Conservation (phyloP, 2,329 filamentous ascomycete species). For the Neonectria sp. region DNA sequence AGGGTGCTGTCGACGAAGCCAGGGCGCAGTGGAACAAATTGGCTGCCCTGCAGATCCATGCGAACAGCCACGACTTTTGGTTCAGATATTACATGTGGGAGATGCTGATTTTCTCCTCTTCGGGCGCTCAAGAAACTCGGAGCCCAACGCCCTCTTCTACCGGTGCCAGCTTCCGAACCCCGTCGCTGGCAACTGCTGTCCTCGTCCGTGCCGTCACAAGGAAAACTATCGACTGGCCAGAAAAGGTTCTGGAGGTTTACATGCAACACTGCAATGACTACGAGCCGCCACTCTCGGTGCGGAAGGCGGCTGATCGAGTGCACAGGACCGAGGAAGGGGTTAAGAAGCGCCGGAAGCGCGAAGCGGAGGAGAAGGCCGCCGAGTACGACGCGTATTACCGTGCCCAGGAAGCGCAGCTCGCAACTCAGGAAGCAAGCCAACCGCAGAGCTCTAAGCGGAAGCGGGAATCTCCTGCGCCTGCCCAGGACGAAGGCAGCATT, state of each 20-base stretch:
- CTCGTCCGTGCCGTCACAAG: slow-evolving; percentile 78
- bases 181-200: slow-evolving; percentile 81
- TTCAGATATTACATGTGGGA: slow-evolving; percentile 93
- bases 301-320: slow-evolving; percentile 80
- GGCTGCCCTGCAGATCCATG: slow-evolving; percentile 72
- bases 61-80: slow-evolving; percentile 94
- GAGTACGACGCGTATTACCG: slow-evolving; percentile 61
- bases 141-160: slow-evolving; percentile 66
- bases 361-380: slow-evolving; percentile 73
- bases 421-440: slow-evolving; percentile 48
- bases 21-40: slow-evolving; percentile 84
- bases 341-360: slow-evolving; percentile 74
- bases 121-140: slow-evolving; percentile 59
- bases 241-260: slow-evolving; percentile 82
- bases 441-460: slow-evolving; percentile 78
- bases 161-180: slow-evolving; percentile 70
- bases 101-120: slow-evolving; percentile 74
- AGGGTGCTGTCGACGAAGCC: slow-evolving; percentile 82
- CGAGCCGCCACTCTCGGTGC: slow-evolving; percentile 82
- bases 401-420: slow-evolving; percentile 44
- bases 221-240: slow-evolving; percentile 80
- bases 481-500: slow-evolving; percentile 58
- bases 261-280: slow-evolving; percentile 90
- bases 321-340: slow-evolving; percentile 78
- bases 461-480: slow-evolving; percentile 71